These are phyloP conservation scores for fission yeast (Schizosaccharomyces pombe) DNA, from an alignment of 805 yeast genomes.

Conservation along the genomic window DNA sequence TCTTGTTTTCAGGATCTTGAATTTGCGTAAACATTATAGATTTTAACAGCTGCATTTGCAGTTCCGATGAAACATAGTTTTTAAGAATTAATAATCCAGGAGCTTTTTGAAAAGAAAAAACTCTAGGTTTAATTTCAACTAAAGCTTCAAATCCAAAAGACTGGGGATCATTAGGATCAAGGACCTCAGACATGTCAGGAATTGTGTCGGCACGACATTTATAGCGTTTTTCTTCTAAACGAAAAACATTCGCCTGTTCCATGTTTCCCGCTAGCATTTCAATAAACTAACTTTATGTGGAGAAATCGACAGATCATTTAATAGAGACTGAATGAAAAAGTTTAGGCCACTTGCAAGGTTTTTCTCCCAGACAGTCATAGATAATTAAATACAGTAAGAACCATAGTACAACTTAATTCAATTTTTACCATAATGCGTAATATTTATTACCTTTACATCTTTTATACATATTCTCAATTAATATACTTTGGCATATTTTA, in stretches of 20 bases:
- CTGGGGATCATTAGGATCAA: not conserved
- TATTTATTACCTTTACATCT: too few relatives aligned
- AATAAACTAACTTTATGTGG: too few relatives aligned
- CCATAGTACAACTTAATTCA: too few relatives aligned
- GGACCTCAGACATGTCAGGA: not conserved
- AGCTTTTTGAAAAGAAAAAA: not conserved
- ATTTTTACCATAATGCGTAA: too few relatives aligned
- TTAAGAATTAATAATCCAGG: not conserved
- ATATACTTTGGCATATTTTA: too few relatives aligned
- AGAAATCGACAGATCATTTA: too few relatives aligned
- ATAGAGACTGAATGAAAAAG: too few relatives aligned
- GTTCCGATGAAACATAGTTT: not conserved
- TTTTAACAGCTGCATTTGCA: not conserved
- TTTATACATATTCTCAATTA: too few relatives aligned
- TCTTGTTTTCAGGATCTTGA: not conserved
- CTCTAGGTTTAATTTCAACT: not conserved
- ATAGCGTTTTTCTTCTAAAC: not conserved
- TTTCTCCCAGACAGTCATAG: too few relatives aligned
- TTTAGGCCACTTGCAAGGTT: too few relatives aligned
- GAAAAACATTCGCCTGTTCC: slow-evolving; percentile 3
- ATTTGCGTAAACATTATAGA: not conserved
- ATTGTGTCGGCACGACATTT: not conserved
- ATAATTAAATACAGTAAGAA: too few relatives aligned
- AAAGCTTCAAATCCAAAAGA: not conserved
- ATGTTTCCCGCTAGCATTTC: too few relatives aligned